Evolutionary conservation across 78 protist species (phyloP).

Genomic region (Dictyostelium capitatum): DNA sequence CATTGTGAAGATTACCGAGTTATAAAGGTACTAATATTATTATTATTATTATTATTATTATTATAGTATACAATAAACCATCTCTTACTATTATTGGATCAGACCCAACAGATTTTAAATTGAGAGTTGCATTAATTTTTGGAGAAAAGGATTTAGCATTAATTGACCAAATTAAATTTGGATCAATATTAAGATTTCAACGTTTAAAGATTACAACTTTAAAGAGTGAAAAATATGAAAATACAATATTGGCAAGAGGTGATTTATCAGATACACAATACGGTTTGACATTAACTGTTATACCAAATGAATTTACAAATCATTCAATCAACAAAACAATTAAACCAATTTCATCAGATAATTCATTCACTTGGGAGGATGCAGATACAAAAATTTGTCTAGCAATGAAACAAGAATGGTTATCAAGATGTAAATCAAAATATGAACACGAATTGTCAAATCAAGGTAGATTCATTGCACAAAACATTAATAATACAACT

Average conservation of each 20-base stretch:
- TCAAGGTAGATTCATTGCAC: not conserved
- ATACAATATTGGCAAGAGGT: not conserved
- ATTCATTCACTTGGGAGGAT: not conserved
- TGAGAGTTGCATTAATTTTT: conserved; percentile 2
- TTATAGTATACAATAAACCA: not conserved
- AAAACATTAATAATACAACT: not conserved
- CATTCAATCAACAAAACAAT: too few relatives aligned
- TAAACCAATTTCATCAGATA: not conserved
- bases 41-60: too few relatives aligned
- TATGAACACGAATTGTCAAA: not conserved
- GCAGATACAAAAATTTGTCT: not conserved
- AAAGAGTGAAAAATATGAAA: not conserved
- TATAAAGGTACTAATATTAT: too few relatives aligned
- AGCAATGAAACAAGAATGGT: not conserved
- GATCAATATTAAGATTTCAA: conserved; percentile 12
- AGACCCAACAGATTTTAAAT: not conserved
- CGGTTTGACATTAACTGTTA: not conserved
- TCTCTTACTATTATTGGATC: not conserved
- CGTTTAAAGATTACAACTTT: not conserved
- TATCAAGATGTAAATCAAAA: too few relatives aligned
- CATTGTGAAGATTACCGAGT: too few relatives aligned
- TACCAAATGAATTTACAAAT: too few relatives aligned
- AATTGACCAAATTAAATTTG: not conserved
- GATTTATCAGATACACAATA: not conserved
- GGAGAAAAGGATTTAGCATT: not conserved